Conservation (phyloP, 306 rosid species). For the Nissolia schottii region DNA sequence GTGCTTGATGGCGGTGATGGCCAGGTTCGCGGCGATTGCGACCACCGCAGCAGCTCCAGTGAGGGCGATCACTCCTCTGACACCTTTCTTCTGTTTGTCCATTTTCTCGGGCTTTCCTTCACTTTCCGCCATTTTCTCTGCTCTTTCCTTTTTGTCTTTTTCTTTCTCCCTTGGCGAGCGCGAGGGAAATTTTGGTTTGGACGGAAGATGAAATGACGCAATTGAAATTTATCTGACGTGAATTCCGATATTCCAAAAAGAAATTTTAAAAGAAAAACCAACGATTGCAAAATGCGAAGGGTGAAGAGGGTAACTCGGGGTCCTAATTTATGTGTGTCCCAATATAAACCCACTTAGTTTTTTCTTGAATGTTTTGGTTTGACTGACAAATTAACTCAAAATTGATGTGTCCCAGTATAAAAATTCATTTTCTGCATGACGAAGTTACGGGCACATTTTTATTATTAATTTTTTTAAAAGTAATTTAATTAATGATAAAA, state of each 20-base stretch:
- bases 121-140: conserved; percentile 55
- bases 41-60: conserved; percentile 84
- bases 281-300: too few relatives aligned
- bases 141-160: not conserved
- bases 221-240: conserved; percentile 24
- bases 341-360: too few relatives aligned
- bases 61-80: conserved; percentile 37
- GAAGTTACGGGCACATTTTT: too few relatives aligned
- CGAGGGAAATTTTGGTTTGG: conserved; percentile 45
- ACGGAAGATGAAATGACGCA: conserved; percentile 30
- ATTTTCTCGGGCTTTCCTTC: conserved; percentile 49
- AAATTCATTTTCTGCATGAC: too few relatives aligned
- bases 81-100: conserved; percentile 40
- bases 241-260: not conserved
- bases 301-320: too few relatives aligned
- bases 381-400: too few relatives aligned
- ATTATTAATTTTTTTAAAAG: too few relatives aligned
- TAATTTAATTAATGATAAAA: too few relatives aligned
- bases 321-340: too few relatives aligned
- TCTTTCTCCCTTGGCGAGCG: conserved; percentile 41
- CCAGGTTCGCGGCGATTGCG: conserved; percentile 66
- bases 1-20: conserved; percentile 52
- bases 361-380: too few relatives aligned
- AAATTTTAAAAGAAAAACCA: not conserved
- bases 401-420: too few relatives aligned